phyloP scores from a whole-genome alignment of 192 early-diverging fungal genomes.

The Coemansia sp. region DNA sequence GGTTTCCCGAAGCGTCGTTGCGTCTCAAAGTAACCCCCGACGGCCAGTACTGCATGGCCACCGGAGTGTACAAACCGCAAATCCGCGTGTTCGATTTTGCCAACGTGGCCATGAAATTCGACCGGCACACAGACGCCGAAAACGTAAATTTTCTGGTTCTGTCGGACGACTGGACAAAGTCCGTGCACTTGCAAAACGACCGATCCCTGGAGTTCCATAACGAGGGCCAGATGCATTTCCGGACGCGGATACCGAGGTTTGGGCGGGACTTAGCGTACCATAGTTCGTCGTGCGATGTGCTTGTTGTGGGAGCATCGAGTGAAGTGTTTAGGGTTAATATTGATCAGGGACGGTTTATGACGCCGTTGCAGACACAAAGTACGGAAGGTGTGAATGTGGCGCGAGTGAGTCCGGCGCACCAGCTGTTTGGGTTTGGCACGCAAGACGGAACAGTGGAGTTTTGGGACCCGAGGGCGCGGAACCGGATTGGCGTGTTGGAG shows the following conservation, averaged over 20 bases:
- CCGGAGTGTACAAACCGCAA: conserved; percentile 98
- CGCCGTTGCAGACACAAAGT: conserved; percentile 72
- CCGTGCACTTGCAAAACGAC: conserved; percentile 87
- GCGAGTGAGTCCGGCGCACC: conserved; percentile 87
- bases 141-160: conserved; percentile 82
- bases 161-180: conserved; percentile 98
- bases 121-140: conserved; percentile 91
- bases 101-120: conserved; percentile 97
- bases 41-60: conserved; percentile 85
- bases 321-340: conserved; percentile 92
- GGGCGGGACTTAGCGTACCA: conserved; percentile 91
- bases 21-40: conserved; percentile 83
- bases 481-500: conserved; percentile 70
- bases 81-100: conserved; percentile 91
- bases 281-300: conserved; percentile 86
- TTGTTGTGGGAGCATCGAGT: conserved; percentile 72
- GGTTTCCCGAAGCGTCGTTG: conserved; percentile 92
- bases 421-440: conserved; percentile 88
- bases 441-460: conserved; percentile 88
- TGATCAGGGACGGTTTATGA: conserved; percentile 90
- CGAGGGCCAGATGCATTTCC: conserved; percentile 93
- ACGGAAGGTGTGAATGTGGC: conserved; percentile 64
- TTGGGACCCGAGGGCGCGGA: conserved; percentile 87
- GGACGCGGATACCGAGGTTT: conserved; percentile 92
- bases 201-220: conserved; percentile 90